phyloP scores from a whole-genome alignment of 192 early-diverging fungal species.

The Coemansia sp. region DNA sequence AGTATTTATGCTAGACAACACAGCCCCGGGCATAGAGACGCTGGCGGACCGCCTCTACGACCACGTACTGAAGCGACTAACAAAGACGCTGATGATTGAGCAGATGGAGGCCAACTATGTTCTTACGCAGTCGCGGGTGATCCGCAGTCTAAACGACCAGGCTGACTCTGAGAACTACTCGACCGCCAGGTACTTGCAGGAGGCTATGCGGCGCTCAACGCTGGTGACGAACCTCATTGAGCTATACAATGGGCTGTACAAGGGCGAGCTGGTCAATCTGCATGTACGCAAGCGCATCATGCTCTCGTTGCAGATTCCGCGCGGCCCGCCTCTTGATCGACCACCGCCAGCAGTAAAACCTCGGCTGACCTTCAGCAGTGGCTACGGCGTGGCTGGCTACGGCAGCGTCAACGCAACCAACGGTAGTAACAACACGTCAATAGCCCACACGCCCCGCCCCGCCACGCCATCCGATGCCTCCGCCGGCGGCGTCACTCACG shows the following conservation, averaged over 20 bases:
- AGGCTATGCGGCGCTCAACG: slow-evolving; percentile 20
- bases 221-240: slow-evolving; percentile 41
- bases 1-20: slow-evolving; percentile 55
- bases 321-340: slow-evolving; percentile 38
- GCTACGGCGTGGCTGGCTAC: slow-evolving; percentile 3
- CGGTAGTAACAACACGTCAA: slow-evolving; percentile 21
- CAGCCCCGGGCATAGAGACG: slow-evolving; percentile 30
- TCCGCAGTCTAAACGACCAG: slow-evolving; percentile 45
- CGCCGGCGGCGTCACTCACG: background rate
- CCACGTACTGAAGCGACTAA: slow-evolving; percentile 42
- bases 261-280: slow-evolving; percentile 38
- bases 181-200: slow-evolving; percentile 26
- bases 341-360: slow-evolving; percentile 21
- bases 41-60: slow-evolving; percentile 51
- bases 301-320: slow-evolving; percentile 53
- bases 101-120: slow-evolving; percentile 52
- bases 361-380: slow-evolving; percentile 15
- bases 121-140: slow-evolving; percentile 42
- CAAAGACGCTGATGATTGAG: slow-evolving; percentile 51
- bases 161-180: slow-evolving; percentile 24
- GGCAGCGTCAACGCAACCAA: slow-evolving; percentile 10
- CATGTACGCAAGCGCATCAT: slow-evolving; percentile 48
- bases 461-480: slow-evolving; percentile 22
- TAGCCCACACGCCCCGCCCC: slow-evolving; percentile 39
- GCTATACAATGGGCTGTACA: slow-evolving; percentile 47